A percentile compares a stretch with the other conserved stretches of the same genome.
Conservation (phyloP, 2,329 filamentous ascomycete genomes). For the Ceratocystis cubensis region DNA sequence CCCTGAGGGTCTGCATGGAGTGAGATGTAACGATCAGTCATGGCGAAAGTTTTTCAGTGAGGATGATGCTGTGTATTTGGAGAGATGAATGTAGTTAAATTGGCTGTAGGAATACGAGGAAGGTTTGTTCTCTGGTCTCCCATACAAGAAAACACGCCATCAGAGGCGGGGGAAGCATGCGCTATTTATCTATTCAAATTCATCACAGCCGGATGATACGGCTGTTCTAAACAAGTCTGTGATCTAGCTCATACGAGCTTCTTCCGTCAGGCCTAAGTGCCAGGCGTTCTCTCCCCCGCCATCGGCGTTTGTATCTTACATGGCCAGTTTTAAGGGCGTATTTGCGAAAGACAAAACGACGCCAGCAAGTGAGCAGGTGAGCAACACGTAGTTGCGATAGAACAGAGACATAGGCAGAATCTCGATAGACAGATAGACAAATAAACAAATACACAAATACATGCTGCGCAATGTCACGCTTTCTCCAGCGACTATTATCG, state of each 20-base stretch:
- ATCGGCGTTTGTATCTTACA: neutral
- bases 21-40: constrained; percentile 22
- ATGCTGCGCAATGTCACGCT: no score
- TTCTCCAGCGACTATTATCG: no score
- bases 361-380: no score
- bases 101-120: neutral
- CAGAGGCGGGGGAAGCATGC: neutral
- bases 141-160: neutral
- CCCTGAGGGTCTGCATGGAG: neutral
- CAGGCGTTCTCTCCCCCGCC: neutral
- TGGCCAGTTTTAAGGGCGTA: neutral
- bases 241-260: neutral
- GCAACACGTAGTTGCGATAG: no score
- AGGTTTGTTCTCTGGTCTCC: neutral
- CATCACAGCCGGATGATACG: neutral
- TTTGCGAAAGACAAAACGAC: no score
- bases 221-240: neutral
- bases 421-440: no score
- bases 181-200: neutral
- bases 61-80: neutral
- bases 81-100: neutral
- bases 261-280: neutral
- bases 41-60: constrained; percentile 11
- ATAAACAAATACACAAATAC: no score
- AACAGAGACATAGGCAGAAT: no score